A percentile compares a stretch with the other conserved stretches of the same genome.
phyloP scores from a whole-genome alignment of 805 yeast species.

The Ogataea nitratoaversa region DNA sequence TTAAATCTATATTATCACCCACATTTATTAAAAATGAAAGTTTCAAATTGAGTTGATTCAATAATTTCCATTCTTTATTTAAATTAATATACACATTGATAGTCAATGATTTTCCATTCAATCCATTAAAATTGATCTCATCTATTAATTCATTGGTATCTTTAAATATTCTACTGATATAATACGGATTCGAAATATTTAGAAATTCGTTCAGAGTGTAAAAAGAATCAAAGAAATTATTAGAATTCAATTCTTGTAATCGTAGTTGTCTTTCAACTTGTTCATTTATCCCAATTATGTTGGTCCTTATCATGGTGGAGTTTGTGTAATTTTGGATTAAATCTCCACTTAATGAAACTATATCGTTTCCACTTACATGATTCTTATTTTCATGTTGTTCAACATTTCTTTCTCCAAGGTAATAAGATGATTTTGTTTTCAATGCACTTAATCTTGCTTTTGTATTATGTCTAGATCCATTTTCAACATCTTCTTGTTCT shows the following conservation, averaged over 20 bases:
- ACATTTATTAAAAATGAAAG: slow-evolving; percentile 30
- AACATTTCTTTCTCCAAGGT: background rate
- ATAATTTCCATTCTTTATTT: slow-evolving; percentile 21
- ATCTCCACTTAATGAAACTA: slow-evolving; percentile 8
- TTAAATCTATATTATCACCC: slow-evolving; percentile 25
- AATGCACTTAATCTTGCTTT: background rate
- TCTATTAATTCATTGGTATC: slow-evolving; percentile 25
- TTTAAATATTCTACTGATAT: slow-evolving; percentile 32
- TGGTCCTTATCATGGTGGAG: slow-evolving; percentile 2
- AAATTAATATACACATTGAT: slow-evolving; percentile 20
- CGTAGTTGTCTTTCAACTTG: slow-evolving; percentile 26
- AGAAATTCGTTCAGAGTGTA: slow-evolving; percentile 31
- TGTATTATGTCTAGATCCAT: too few relatives aligned
- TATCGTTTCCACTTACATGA: background rate
- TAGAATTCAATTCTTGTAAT: slow-evolving; percentile 26
- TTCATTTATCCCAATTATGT: slow-evolving; percentile 11
- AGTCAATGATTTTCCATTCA: slow-evolving; percentile 21
- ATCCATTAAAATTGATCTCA: slow-evolving; percentile 17
- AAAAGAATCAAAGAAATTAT: slow-evolving; percentile 31
- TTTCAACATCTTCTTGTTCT: too few relatives aligned
- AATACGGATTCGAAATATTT: slow-evolving; percentile 26
- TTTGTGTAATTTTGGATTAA: slow-evolving; percentile 3
- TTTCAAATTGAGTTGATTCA: slow-evolving; percentile 23
- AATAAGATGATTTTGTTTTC: slow-evolving; percentile 11
- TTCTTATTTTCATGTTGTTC: too few relatives aligned